Evolutionary conservation across 139 green algal species (phyloP).

Genomic region (Mychonastes homosphaera): DNA sequence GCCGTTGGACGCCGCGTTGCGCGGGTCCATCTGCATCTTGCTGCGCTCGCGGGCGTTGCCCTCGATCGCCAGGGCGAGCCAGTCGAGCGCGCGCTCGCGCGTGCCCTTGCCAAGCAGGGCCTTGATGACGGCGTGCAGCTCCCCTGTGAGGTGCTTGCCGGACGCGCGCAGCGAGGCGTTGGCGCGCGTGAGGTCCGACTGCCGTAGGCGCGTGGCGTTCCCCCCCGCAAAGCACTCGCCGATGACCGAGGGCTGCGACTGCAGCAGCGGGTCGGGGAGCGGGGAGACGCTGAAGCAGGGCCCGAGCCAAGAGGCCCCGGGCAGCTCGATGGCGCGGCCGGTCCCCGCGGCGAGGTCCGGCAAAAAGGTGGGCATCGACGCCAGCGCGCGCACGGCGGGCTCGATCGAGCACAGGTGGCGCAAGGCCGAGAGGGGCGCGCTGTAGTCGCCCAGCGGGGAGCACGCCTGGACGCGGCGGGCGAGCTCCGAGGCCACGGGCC

Average conservation of each 20-base stretch:
- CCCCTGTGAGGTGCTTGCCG: constrained; percentile 27
- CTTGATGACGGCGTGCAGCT: constrained; percentile 50
- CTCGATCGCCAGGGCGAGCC: constrained; percentile 55
- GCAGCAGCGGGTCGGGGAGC: constrained; percentile 1
- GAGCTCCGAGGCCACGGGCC: constrained; percentile 41
- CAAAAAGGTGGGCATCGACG: constrained; percentile 32
- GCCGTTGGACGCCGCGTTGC: constrained; percentile 48
- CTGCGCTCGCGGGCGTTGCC: constrained; percentile 67
- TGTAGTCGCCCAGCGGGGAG: constrained; percentile 59
- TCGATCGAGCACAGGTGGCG: constrained; percentile 40
- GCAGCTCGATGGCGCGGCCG: constrained; percentile 12
- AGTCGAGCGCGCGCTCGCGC: constrained; percentile 58
- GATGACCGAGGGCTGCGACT: constrained; percentile 1
- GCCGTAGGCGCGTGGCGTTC: constrained; percentile 7
- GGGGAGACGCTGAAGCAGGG: constrained; percentile 55
- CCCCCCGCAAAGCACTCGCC: constrained; percentile 7
- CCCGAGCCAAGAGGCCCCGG: constrained; percentile 51
- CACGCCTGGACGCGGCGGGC: constrained; percentile 26
- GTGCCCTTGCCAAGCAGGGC: constrained; percentile 57
- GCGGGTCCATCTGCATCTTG: constrained; percentile 56
- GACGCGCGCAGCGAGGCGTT: constrained; percentile 43
- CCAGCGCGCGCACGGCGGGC: constrained; percentile 35
- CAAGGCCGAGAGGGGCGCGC: constrained; percentile 36
- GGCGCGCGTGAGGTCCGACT: constrained; percentile 28
- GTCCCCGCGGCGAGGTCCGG: constrained; percentile 21